A percentile compares a stretch with the other conserved stretches of the same genome.
Evolutionary conservation across 1,284 basidiomycete species (phyloP).

Genomic region (Leccinum pachyderme): DNA sequence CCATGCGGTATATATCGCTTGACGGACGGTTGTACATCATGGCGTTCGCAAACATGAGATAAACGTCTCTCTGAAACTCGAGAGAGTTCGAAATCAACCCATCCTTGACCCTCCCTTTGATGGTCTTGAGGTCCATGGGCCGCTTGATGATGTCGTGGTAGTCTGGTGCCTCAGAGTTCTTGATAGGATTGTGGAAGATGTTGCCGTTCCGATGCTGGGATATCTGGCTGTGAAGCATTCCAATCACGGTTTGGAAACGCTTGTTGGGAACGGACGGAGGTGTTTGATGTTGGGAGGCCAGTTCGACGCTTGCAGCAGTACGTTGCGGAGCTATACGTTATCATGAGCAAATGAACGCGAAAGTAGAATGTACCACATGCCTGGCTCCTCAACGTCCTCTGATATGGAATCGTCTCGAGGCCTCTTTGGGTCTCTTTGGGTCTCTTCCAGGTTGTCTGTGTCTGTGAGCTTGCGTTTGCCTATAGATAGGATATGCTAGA

Average conservation of each 20-base stretch:
- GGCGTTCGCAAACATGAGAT: slow-evolving; percentile 93
- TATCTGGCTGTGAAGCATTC: slow-evolving; percentile 78
- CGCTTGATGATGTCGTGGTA: slow-evolving; percentile 89
- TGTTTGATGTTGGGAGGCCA: slow-evolving; percentile 24
- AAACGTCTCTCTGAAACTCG: slow-evolving; percentile 88
- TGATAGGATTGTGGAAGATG: slow-evolving; percentile 90
- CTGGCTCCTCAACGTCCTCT: slow-evolving; percentile 59
- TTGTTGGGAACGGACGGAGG: slow-evolving; percentile 49
- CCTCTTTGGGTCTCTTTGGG: slow-evolving; percentile 60
- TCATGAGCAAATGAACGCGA: slow-evolving; percentile 8
- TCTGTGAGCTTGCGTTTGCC: slow-evolving; percentile 70
- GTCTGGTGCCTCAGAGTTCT: slow-evolving; percentile 82
- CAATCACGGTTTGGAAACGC: slow-evolving; percentile 77
- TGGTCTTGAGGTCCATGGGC: slow-evolving; percentile 91
- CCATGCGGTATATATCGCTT: slow-evolving; percentile 82
- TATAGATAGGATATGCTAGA: slow-evolving; percentile 23
- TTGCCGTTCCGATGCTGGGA: slow-evolving; percentile 82
- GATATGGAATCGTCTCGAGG: slow-evolving; percentile 57
- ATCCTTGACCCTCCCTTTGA: slow-evolving; percentile 80
- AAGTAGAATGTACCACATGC: slow-evolving; percentile 30
- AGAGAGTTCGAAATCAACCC: slow-evolving; percentile 76
- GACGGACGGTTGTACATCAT: slow-evolving; percentile 92
- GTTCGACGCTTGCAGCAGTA: slow-evolving; percentile 16
- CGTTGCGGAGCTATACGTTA: slow-evolving; percentile 21
- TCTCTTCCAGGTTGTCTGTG: slow-evolving; percentile 47